A percentile compares a stretch with the other conserved stretches of the same genome.
Evolutionary conservation across 768 basidiomycete species (phyloP).

Genomic region (Collybia nuda): DNA sequence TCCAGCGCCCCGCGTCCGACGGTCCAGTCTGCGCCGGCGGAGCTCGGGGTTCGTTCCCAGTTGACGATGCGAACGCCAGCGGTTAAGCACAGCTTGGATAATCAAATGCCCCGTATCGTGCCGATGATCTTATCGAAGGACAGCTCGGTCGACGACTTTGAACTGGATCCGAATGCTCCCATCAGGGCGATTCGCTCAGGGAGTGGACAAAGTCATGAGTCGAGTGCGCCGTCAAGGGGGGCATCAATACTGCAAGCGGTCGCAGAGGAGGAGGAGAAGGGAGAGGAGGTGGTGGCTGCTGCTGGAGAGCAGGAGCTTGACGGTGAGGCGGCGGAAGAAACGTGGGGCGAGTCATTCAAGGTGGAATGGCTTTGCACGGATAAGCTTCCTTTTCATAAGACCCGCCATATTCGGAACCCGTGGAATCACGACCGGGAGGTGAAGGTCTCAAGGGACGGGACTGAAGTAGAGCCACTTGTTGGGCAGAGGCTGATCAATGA

Average conservation of each 20-base stretch:
- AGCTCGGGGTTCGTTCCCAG: conserved; percentile 37
- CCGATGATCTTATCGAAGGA: background rate
- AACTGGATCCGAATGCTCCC: conserved; percentile 41
- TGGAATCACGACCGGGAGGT: conserved; percentile 89
- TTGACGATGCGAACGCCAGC: conserved; percentile 23
- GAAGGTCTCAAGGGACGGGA: conserved; percentile 87
- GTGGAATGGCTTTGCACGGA: conserved; percentile 80
- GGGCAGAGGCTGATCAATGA: conserved; percentile 69
- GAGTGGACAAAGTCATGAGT: background rate
- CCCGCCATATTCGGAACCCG: conserved; percentile 81
- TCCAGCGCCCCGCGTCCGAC: conserved; percentile 6
- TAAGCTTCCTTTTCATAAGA: conserved; percentile 71
- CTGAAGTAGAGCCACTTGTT: conserved; percentile 82
- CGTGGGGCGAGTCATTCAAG: conserved; percentile 80
- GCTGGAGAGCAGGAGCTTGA: conserved; percentile 9
- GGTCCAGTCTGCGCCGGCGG: conserved; percentile 52
- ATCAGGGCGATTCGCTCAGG: conserved; percentile 28
- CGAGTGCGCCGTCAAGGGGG: background rate
- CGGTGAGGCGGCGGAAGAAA: conserved; percentile 22
- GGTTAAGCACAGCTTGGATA: conserved; percentile 32
- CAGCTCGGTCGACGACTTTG: conserved; percentile 20
- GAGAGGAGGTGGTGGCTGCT: conserved; percentile 22
- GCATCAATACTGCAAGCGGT: conserved; percentile 17
- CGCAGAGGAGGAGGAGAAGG: conserved; percentile 25
- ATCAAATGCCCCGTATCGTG: background rate